Evolutionary conservation across 805 yeast genomes (phyloP).

Genomic region (Scheffersomyces amazonensis): DNA sequence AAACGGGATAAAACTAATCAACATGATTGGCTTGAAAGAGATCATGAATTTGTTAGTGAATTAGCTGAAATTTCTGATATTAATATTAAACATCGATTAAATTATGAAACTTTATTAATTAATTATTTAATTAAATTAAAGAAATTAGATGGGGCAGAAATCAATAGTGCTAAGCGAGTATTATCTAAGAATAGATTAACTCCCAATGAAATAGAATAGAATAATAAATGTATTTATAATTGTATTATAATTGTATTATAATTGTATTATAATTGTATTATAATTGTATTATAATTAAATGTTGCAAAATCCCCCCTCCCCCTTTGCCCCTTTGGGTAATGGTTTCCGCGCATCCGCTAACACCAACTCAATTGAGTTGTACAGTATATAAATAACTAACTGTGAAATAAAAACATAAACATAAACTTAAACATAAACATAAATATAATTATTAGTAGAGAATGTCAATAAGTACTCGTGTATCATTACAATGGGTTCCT

Average conservation of each 20-base stretch:
- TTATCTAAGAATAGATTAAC: constrained; percentile 7
- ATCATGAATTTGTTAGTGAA: constrained; percentile 23
- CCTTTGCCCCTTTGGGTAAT: too few relatives aligned
- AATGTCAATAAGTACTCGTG: constrained; percentile 44
- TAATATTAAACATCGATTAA: constrained; percentile 14
- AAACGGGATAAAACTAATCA: constrained; percentile 34
- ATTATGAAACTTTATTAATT: constrained; percentile 33
- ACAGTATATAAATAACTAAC: too few relatives aligned
- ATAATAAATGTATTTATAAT: not conserved
- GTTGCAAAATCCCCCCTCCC: too few relatives aligned
- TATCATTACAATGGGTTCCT: constrained; percentile 54
- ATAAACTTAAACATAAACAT: too few relatives aligned
- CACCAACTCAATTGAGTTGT: too few relatives aligned
- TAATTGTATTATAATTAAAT: too few relatives aligned
- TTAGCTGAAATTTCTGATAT: constrained; percentile 15
- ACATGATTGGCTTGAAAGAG: constrained; percentile 39
- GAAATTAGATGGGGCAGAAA: constrained; percentile 34
- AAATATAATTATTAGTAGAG: too few relatives aligned
- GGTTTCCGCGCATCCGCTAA: too few relatives aligned
- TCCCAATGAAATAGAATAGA: not conserved
- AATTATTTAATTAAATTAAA: constrained; percentile 30
- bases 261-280: not conserved
- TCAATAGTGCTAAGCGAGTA: constrained; percentile 13
- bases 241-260: not conserved
- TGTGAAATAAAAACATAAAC: too few relatives aligned